Evolutionary conservation across 1,284 basidiomycete genomes (phyloP).

Genomic region (Vanrija pseudolonga): DNA sequence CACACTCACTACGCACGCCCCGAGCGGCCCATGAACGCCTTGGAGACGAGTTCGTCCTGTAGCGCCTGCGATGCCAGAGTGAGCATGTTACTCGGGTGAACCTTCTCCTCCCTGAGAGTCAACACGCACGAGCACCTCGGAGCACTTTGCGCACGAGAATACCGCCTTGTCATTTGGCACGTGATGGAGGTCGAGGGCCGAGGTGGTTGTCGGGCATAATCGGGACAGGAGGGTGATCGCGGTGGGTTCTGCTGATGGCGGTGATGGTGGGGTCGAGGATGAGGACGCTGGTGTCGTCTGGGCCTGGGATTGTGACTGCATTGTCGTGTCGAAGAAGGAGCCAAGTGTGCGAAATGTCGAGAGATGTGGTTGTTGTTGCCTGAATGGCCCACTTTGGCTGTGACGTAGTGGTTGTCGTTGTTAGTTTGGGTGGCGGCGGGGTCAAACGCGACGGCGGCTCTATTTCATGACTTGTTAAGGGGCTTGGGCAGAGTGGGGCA

Average conservation of each 20-base stretch:
- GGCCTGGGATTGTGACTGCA: too few species aligned
- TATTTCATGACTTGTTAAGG: too few species aligned
- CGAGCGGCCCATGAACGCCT: constrained; percentile 46
- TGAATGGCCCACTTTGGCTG: too few species aligned
- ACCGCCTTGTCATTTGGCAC: constrained; percentile 37
- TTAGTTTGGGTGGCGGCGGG: too few species aligned
- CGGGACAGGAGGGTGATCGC: background rate
- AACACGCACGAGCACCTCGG: constrained; percentile 31
- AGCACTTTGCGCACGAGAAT: constrained; percentile 44
- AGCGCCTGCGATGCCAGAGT: constrained; percentile 31
- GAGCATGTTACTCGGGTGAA: background rate
- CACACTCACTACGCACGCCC: constrained; percentile 45
- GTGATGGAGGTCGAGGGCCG: constrained; percentile 32
- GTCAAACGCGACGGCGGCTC: too few species aligned
- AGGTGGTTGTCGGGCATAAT: background rate
- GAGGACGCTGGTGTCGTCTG: background rate
- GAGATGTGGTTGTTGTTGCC: too few species aligned
- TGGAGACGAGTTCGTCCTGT: constrained; percentile 48
- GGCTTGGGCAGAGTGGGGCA: too few species aligned
- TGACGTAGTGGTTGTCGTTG: too few species aligned
- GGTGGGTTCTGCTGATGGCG: background rate
- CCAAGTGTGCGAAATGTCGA: too few species aligned
- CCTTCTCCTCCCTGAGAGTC: background rate
- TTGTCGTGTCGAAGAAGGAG: too few species aligned
- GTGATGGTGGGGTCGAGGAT: background rate